phyloP scores from a whole-genome alignment of 2,329 filamentous ascomycete species.

The Ramularia collo-cygni region DNA sequence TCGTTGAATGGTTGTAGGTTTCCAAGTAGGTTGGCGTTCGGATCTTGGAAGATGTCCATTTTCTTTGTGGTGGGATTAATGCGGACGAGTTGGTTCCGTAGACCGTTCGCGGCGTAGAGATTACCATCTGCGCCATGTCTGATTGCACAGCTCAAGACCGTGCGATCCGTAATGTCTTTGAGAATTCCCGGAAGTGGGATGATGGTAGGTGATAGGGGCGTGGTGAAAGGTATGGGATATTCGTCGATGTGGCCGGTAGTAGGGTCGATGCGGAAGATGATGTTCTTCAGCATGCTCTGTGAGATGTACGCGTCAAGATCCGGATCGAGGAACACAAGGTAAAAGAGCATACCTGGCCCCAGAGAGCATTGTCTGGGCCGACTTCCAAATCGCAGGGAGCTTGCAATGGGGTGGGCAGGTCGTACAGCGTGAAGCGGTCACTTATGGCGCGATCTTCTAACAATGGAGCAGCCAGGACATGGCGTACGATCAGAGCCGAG shows the following conservation, averaged over 20 bases:
- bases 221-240: constrained; percentile 17
- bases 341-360: too few species aligned
- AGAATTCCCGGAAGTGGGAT: constrained; percentile 5
- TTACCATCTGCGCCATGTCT: constrained; percentile 9
- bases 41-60: constrained; percentile 10
- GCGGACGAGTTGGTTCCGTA: constrained; percentile 11
- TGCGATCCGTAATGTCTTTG: constrained; percentile 5
- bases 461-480: too few species aligned
- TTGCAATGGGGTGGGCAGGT: constrained; percentile 8
- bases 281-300: constrained; percentile 14
- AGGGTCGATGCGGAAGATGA: constrained; percentile 17
- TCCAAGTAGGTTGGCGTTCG: constrained; percentile 17
- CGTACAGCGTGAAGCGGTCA: constrained; percentile 15
- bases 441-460: constrained; percentile 1
- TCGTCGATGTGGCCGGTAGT: constrained; percentile 13
- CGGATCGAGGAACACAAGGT: too few species aligned
- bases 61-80: constrained; percentile 9
- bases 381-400: constrained; percentile 15
- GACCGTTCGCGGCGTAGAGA: constrained; percentile 10
- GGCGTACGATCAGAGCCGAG: too few species aligned
- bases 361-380: constrained; percentile 16
- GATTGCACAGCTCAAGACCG: constrained; percentile 10
- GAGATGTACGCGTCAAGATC: too few species aligned
- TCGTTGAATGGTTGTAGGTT: constrained; percentile 24
- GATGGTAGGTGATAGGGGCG: constrained; percentile 10